phyloP scores from a whole-genome alignment of 2,329 filamentous ascomycete genomes.

The Ceratocystis eucalypticola region DNA sequence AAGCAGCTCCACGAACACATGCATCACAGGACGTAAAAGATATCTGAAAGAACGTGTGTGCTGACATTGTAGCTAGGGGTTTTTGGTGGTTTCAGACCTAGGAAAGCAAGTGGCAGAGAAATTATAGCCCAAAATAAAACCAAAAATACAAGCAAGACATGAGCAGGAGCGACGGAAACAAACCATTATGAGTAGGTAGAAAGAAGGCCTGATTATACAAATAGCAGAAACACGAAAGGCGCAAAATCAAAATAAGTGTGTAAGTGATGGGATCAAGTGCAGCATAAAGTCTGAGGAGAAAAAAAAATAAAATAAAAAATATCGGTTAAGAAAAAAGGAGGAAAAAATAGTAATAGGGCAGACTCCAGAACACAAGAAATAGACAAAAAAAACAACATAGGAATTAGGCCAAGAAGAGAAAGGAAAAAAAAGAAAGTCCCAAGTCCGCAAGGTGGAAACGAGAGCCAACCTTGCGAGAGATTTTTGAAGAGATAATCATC shows the following conservation, averaged over 20 bases:
- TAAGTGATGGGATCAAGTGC: background rate
- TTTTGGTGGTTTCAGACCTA: too few species aligned
- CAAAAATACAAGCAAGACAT: too few species aligned
- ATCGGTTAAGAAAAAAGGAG: background rate
- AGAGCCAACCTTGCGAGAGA: background rate
- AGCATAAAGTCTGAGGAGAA: background rate
- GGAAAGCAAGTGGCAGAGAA: too few species aligned
- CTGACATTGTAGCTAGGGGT: too few species aligned
- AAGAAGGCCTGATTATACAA: background rate
- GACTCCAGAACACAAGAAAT: background rate
- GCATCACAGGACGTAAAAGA: too few species aligned
- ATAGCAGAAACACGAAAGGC: background rate
- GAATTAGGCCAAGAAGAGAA: conserved; percentile 11
- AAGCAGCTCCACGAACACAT: too few species aligned
- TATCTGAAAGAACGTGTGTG: too few species aligned
- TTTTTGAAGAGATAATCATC: conserved; percentile 5
- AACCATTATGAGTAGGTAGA: background rate
- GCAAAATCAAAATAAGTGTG: background rate
- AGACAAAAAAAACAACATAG: background rate
- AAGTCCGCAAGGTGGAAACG: background rate
- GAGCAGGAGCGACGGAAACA: too few species aligned
- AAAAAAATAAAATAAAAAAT: conserved; percentile 8
- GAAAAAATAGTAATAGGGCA: background rate
- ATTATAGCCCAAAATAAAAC: too few species aligned
- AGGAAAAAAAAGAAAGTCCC: conserved; percentile 1